Evolutionary conservation across 2,329 filamentous ascomycete genomes (phyloP), one percentile per base, ranked within the genome.

Genomic region (Alternaria rosae): DNA sequence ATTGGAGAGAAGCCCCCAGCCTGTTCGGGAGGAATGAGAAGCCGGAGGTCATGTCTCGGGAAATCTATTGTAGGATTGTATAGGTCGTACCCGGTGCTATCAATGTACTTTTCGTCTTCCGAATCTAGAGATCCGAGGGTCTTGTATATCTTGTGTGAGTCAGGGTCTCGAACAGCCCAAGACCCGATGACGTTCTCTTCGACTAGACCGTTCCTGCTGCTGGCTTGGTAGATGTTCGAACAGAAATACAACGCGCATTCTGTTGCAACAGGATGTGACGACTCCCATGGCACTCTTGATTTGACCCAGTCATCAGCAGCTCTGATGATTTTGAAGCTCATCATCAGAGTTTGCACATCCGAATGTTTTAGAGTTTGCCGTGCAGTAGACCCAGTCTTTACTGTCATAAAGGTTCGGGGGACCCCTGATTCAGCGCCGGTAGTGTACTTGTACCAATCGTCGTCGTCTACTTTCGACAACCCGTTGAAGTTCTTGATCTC

Each of bases 221-320:
- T 56, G 21, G 59, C 26, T 35, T 59, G 30, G 9, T 65, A 65
- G 6, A 51, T 54, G 9, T 67, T 67, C 12, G 62, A 51, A 28
- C 62, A 67, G 6, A 63, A 28, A 25, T 67, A 65, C 4, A 67
- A 38, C 9, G 54, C 62, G 17, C 65, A 67, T 21, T 67, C 65
- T 15, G 62, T 67, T 11, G 59, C 65, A 1, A 38, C 42, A 4
- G 62, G 59, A 2, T 26, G 38, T 17, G 59, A 44, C 11, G 35
- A 35, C 3, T 65, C 52, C 60, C 65, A 67, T 7, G 41, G 10
- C 0, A 44, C n/a, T 7, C 55, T 32, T 3, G 10, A n/a, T 6
- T 57, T 6, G 6, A 65, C 13, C 41, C 35, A 65, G 11, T 61
- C 54, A 13, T 63, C 35, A 6, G 62, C 15, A 11, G 45, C 62